A percentile compares a stretch with the other conserved stretches of the same genome.
These are phyloP conservation scores for Penicillium griseofulvum DNA, from an alignment of 2,329 filamentous ascomycete genomes.

Conservation along the genomic window DNA sequence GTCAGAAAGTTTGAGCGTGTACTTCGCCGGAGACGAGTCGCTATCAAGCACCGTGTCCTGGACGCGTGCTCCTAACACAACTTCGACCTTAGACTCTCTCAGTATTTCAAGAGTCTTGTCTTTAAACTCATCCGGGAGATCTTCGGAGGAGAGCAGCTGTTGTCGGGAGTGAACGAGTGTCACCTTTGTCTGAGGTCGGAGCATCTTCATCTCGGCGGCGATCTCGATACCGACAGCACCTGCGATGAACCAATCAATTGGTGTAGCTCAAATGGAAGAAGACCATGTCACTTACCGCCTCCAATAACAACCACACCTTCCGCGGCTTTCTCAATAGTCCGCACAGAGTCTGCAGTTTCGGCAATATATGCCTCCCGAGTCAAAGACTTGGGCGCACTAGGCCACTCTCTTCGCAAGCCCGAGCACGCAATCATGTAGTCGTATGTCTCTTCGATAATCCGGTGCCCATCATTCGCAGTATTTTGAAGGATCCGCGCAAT, in stretches of 20 bases:
- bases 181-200: constrained; percentile 60
- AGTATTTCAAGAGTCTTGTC: constrained; percentile 59
- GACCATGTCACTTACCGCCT: constrained; percentile 39
- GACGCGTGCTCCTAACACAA: constrained; percentile 1
- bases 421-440: constrained; percentile 70
- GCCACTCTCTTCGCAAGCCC: constrained; percentile 66
- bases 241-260: constrained; percentile 51
- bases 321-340: neutral
- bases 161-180: constrained; percentile 69
- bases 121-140: constrained; percentile 65
- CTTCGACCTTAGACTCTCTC: constrained; percentile 56
- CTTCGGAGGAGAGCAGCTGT: constrained; percentile 68
- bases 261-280: neutral
- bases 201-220: constrained; percentile 69
- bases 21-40: neutral
- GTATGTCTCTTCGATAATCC: constrained; percentile 1
- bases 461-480: neutral
- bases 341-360: constrained; percentile 1
- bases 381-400: constrained; percentile 65
- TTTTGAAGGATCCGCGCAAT: neutral
- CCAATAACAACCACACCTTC: constrained; percentile 52
- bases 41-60: neutral
- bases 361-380: constrained; percentile 60
- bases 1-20: constrained; percentile 57
- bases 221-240: constrained; percentile 76